Evolutionary conservation across 2,329 filamentous ascomycete genomes (phyloP).

Genomic region (Geosmithia putterillii): DNA sequence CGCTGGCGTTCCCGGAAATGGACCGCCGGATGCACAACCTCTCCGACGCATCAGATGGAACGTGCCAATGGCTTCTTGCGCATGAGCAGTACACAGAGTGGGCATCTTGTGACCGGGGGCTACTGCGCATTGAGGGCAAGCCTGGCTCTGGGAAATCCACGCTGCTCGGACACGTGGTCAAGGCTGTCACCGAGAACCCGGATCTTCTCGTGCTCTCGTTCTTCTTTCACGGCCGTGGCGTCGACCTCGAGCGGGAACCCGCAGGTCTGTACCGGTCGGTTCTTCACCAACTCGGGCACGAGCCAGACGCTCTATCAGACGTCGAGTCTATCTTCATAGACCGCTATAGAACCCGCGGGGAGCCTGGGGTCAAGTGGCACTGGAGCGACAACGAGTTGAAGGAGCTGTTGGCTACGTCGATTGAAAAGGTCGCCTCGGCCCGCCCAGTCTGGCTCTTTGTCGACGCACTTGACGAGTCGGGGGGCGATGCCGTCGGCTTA

Average conservation of each 20-base stretch:
- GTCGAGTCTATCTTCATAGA: background rate
- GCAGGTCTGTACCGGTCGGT: background rate
- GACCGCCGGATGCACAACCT: background rate
- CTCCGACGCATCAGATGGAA: background rate
- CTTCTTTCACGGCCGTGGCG: background rate
- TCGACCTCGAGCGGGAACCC: background rate
- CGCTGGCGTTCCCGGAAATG: background rate
- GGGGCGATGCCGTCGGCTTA: background rate
- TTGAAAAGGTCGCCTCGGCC: background rate
- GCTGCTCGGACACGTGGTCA: background rate
- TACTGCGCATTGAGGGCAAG: background rate
- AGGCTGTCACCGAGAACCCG: background rate
- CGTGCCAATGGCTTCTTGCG: background rate
- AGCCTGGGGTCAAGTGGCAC: background rate
- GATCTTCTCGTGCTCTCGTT: background rate
- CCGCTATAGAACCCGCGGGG: background rate
- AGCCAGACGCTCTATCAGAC: background rate
- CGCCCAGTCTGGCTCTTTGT: background rate
- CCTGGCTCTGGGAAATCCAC: slow-evolving; percentile 1
- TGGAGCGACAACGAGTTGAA: background rate
- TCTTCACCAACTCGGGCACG: background rate
- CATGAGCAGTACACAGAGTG: background rate
- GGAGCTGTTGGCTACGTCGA: background rate
- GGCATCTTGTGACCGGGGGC: background rate
- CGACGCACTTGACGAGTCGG: background rate